These are phyloP conservation scores for Monosporascus sp. DNA, from an alignment of 2,329 filamentous ascomycete species.

Conservation along the genomic window DNA sequence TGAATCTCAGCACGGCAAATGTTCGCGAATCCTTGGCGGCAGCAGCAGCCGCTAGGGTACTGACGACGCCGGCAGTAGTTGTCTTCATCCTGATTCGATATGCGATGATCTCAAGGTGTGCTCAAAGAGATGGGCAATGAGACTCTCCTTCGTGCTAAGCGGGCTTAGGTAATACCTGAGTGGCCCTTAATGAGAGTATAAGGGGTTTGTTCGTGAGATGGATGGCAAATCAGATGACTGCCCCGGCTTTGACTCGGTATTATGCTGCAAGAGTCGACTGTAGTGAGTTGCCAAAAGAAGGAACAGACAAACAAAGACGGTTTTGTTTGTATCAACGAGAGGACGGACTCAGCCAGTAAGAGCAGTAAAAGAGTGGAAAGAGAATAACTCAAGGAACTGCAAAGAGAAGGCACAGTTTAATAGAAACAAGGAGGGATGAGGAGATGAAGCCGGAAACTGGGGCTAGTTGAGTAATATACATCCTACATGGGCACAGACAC, in stretches of 20 bases:
- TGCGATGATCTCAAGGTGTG: neutral
- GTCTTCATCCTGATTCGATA: conserved; percentile 17
- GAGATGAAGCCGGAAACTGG: neutral
- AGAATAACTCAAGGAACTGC: neutral
- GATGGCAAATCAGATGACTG: neutral
- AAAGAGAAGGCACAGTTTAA: neutral
- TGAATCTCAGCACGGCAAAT: conserved; percentile 67
- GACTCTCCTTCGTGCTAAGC: conserved; percentile 15
- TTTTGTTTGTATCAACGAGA: conserved; percentile 21
- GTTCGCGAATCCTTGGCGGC: conserved; percentile 43
- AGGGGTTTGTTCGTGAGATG: neutral
- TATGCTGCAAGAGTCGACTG: conserved; percentile 1
- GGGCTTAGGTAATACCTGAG: conserved; percentile 12
- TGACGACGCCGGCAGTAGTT: conserved; percentile 14
- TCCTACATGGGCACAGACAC: neutral
- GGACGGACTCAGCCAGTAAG: conserved; percentile 21
- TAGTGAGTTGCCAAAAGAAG: conserved; percentile 14
- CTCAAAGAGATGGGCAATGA: conserved; percentile 6
- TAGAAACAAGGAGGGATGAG: neutral
- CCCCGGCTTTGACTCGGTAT: neutral
- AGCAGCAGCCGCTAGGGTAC: conserved; percentile 31
- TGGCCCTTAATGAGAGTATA: conserved; percentile 9
- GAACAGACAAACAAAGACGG: conserved; percentile 22
- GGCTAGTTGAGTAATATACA: neutral
- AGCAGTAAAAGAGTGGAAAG: conserved; percentile 17